Conservation (phyloP, 2,329 filamentous ascomycete species). For the Corniculantispora saksenae region DNA sequence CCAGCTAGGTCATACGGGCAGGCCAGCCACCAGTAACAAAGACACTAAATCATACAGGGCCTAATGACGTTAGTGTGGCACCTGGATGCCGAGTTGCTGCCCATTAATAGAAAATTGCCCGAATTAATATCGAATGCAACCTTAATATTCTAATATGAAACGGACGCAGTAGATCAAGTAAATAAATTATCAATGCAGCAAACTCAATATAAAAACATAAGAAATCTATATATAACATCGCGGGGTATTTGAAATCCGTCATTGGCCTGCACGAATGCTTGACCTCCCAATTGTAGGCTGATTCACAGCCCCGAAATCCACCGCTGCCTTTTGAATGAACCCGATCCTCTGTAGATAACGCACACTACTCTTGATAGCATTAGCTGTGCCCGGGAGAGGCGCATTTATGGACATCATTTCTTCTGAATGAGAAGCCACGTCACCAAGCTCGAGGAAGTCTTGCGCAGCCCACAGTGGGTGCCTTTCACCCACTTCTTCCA, state of each 20-base stretch:
- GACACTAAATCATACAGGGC: too few species aligned
- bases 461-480: conserved; percentile 1
- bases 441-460: neutral
- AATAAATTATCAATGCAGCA: neutral
- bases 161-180: neutral
- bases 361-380: neutral
- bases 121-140: neutral
- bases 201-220: neutral
- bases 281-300: neutral
- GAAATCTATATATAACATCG: neutral
- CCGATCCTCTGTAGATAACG: neutral
- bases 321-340: neutral
- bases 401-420: neutral
- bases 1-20: neutral
- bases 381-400: neutral
- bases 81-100: neutral
- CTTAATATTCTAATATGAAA: neutral
- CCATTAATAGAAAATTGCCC: neutral
- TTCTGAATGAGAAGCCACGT: neutral
- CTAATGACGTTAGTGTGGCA: too few species aligned
- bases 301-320: neutral
- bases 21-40: neutral
- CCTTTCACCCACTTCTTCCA: neutral
- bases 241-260: neutral
- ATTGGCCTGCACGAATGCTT: neutral